Conservation (phyloP, 208 protist genomes). For the Trypanosoma platydactyli region DNA sequence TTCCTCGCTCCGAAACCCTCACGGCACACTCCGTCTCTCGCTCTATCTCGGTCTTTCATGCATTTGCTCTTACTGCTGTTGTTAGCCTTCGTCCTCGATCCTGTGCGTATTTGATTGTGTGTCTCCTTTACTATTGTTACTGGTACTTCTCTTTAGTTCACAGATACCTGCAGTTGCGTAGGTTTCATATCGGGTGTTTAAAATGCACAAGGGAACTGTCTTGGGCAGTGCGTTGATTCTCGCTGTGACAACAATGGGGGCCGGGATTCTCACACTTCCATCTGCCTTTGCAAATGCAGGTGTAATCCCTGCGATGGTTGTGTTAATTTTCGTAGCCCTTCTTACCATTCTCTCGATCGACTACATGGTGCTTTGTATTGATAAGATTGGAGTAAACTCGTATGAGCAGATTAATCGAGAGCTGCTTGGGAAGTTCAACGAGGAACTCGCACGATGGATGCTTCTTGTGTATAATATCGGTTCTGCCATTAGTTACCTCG, state of each 20-base stretch:
- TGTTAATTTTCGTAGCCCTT: slow-evolving; percentile 50
- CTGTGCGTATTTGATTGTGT: slow-evolving; percentile 8
- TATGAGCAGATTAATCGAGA: slow-evolving; percentile 77
- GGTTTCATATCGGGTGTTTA: too few species aligned
- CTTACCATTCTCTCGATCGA: slow-evolving; percentile 71
- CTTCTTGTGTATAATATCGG: slow-evolving; percentile 64
- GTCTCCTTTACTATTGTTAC: slow-evolving; percentile 7
- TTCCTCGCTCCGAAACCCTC: too few species aligned
- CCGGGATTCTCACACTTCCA: slow-evolving; percentile 73
- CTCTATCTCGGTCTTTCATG: too few species aligned
- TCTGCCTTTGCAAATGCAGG: slow-evolving; percentile 68
- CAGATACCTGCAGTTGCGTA: too few species aligned
- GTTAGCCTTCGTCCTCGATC: not conserved
- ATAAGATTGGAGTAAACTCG: slow-evolving; percentile 67
- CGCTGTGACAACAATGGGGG: slow-evolving; percentile 76
- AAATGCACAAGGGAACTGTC: slow-evolving; percentile 33
- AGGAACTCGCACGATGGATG: slow-evolving; percentile 64
- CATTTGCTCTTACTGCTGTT: not conserved
- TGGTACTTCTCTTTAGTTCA: too few species aligned
- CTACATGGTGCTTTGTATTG: slow-evolving; percentile 58
- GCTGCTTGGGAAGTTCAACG: slow-evolving; percentile 43
- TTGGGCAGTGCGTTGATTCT: slow-evolving; percentile 63
- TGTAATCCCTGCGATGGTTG: slow-evolving; percentile 38
- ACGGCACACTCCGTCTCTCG: too few species aligned
- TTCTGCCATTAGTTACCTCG: slow-evolving; percentile 62